Percentiles rank a stretch among this genome's conserved stretches.
Evolutionary conservation across 2,329 filamentous ascomycete species (phyloP).

Genomic region (Stachybotrys echinatus): DNA sequence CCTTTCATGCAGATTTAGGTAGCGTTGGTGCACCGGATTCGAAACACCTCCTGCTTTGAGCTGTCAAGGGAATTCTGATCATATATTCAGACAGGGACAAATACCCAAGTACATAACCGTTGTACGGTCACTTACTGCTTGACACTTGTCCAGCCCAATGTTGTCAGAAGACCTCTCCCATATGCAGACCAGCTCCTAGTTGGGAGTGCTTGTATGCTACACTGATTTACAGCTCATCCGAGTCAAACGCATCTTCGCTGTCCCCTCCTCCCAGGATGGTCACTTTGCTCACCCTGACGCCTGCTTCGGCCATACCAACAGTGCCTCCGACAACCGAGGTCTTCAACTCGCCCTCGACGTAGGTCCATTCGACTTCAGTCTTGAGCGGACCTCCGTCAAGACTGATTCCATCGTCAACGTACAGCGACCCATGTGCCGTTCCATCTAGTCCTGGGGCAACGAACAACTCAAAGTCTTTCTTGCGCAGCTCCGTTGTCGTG

Average conservation of each 20-base stretch:
- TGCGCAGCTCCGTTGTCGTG: constrained; percentile 57
- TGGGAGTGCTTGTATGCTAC: not conserved
- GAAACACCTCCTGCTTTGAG: too few species aligned
- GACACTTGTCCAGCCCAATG: not conserved
- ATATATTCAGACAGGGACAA: too few species aligned
- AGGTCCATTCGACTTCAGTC: not conserved
- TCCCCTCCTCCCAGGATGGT: not conserved
- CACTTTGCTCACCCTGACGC: not conserved
- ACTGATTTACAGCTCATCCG: not conserved
- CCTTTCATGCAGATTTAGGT: too few species aligned
- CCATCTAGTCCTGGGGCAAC: constrained; percentile 59
- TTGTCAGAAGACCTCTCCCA: too few species aligned
- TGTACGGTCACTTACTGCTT: not conserved
- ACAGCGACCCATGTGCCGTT: constrained; percentile 59
- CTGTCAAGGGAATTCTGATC: too few species aligned
- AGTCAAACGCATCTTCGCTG: not conserved
- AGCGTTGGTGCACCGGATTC: too few species aligned
- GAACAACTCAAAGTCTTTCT: constrained; percentile 62
- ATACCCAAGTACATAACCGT: not conserved
- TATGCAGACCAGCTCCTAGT: too few species aligned
- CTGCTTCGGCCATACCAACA: not conserved
- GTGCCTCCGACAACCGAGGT: not conserved
- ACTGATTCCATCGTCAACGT: constrained; percentile 70
- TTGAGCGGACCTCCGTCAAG: constrained; percentile 22
- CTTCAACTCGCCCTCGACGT: not conserved